A percentile compares a stretch with the other conserved stretches of the same genome.
Evolutionary conservation across 192 early-diverging fungal genomes (phyloP).

Genomic region (Physocladia obscura): DNA sequence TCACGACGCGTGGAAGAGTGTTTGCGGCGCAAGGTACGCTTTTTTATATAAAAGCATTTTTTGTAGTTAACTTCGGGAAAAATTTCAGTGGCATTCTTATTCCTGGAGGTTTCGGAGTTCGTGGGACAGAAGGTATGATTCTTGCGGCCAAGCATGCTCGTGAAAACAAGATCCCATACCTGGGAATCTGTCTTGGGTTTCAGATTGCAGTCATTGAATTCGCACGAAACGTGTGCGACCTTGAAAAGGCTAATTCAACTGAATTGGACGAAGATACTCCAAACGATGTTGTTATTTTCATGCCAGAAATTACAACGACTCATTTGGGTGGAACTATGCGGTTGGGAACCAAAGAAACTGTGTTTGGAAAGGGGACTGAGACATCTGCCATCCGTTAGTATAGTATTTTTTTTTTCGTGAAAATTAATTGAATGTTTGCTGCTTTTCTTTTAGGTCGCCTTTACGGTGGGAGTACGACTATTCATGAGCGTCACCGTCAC

Average conservation of each 20-base stretch:
- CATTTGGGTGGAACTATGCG: conserved; percentile 98
- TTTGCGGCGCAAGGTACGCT: conserved; percentile 71
- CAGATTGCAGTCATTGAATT: conserved; percentile 98
- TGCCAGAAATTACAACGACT: conserved; percentile 94
- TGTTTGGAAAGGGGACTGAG: conserved; percentile 56
- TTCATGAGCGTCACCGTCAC: conserved; percentile 94
- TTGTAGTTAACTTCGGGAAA: too few relatives aligned
- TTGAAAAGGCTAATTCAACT: conserved; percentile 77
- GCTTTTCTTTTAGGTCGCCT: conserved; percentile 35
- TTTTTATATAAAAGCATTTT: background rate
- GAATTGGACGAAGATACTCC: conserved; percentile 74
- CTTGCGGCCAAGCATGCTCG: conserved; percentile 94
- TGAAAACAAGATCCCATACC: conserved; percentile 94
- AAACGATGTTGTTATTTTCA: conserved; percentile 85
- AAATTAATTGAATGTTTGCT: background rate
- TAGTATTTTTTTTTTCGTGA: background rate
- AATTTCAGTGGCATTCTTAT: conserved; percentile 80
- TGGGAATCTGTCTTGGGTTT: conserved; percentile 97
- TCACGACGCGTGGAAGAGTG: conserved; percentile 90
- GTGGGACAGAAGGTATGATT: conserved; percentile 96
- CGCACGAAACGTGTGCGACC: conserved; percentile 86
- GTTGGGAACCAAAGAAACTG: conserved; percentile 79
- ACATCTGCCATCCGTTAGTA: conserved; percentile 60
- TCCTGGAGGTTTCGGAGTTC: conserved; percentile 95
- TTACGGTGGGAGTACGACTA: conserved; percentile 53